Evolutionary conservation across 2,329 filamentous ascomycete genomes (phyloP).

Genomic region (Aspergillus tamarii): DNA sequence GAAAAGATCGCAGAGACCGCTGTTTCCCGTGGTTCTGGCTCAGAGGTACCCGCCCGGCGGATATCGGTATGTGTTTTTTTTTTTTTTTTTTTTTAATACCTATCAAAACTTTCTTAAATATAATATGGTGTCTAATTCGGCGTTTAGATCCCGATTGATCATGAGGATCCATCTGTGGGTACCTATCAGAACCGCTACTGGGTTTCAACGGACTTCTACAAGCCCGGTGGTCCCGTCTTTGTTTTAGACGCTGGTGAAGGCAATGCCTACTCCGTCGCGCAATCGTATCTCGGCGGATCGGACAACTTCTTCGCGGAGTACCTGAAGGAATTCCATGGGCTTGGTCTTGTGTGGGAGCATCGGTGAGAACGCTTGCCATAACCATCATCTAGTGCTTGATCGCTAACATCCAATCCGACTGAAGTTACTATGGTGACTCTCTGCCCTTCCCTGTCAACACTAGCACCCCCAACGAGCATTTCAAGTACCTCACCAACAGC

Average conservation of each 20-base stretch:
- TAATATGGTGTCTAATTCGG: not conserved
- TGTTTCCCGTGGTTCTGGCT: not conserved
- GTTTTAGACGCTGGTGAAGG: conserved; percentile 36
- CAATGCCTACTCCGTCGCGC: not conserved
- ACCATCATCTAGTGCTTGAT: not conserved
- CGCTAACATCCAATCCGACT: conserved; percentile 8
- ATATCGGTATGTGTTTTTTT: not conserved
- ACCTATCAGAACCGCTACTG: conserved; percentile 61
- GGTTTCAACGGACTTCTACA: conserved; percentile 58
- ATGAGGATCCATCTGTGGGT: conserved; percentile 39
- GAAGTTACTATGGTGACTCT: conserved; percentile 48
- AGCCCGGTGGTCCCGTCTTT: conserved; percentile 59
- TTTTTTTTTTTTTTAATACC: not conserved
- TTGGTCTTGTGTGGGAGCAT: conserved; percentile 48
- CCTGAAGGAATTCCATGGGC: conserved; percentile 39
- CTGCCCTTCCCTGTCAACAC: conserved; percentile 41
- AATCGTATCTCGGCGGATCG: not conserved
- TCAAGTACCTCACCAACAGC: conserved; percentile 46
- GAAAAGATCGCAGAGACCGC: not conserved
- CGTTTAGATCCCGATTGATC: conserved; percentile 38
- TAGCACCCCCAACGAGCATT: conserved; percentile 42
- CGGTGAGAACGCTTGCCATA: conserved; percentile 33
- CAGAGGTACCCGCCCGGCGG: not conserved
- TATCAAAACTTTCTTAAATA: too few species aligned
- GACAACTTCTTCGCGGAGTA: not conserved